A percentile compares a stretch with the other conserved stretches of the same genome.
Evolutionary conservation across 305 asterid genomes (phyloP).

Genomic region (Solanum hybrid): DNA sequence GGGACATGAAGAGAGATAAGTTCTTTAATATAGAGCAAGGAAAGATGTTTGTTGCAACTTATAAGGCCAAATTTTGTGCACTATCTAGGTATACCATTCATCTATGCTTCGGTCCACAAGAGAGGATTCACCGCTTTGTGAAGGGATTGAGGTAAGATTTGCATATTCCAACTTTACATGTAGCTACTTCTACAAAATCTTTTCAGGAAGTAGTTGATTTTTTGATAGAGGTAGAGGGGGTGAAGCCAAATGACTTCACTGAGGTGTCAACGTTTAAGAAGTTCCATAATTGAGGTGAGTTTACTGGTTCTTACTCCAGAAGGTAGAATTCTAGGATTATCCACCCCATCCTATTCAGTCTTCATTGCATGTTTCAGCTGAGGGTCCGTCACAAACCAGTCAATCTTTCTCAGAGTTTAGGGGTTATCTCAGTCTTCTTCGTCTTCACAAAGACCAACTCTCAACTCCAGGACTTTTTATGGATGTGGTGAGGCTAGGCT

Average conservation of each 20-base stretch:
- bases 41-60: neutral
- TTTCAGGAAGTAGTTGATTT: neutral
- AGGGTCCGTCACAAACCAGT: neutral
- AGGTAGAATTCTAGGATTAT: neutral
- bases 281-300: neutral
- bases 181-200: neutral
- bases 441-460: neutral
- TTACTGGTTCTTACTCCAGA: neutral
- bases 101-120: neutral
- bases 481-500: neutral
- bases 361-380: neutral
- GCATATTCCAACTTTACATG: neutral
- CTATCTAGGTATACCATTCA: neutral
- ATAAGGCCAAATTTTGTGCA: neutral
- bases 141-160: neutral
- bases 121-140: neutral
- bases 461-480: neutral
- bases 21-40: neutral
- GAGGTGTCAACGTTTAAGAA: neutral
- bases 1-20: neutral
- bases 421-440: neutral
- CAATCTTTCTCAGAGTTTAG: neutral
- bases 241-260: neutral
- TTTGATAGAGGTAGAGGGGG: neutral
- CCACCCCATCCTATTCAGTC: neutral